Evolutionary conservation across 2,329 filamentous ascomycete genomes (phyloP).

Genomic region (Cladosporium sp.): DNA sequence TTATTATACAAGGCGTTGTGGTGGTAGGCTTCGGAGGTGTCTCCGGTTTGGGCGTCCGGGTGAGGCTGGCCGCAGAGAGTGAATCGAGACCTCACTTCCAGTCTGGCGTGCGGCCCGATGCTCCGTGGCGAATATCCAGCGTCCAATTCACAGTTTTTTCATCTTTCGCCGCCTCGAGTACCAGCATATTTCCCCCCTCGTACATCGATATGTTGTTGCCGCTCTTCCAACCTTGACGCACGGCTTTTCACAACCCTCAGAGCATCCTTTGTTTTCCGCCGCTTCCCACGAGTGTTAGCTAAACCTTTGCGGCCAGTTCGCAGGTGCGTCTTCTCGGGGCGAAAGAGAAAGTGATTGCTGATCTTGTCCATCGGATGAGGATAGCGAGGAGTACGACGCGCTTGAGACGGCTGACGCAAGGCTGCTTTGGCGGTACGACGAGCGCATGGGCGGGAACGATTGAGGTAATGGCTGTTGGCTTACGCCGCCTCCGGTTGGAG

Average conservation of each 20-base stretch:
- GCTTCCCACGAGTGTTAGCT: too few species aligned
- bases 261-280: too few species aligned
- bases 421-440: not conserved
- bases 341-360: not conserved
- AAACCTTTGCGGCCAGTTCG: too few species aligned
- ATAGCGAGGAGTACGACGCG: not conserved
- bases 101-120: too few species aligned
- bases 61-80: not conserved
- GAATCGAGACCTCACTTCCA: not conserved
- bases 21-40: not conserved
- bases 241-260: too few species aligned
- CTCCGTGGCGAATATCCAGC: too few species aligned
- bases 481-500: not conserved
- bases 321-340: not conserved
- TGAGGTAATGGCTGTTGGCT: not conserved
- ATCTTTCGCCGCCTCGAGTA: too few species aligned
- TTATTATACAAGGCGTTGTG: not conserved
- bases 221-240: too few species aligned
- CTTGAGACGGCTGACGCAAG: not conserved
- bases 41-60: not conserved
- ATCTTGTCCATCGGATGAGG: slow-evolving; percentile 1
- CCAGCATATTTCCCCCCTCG: too few species aligned
- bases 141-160: too few species aligned
- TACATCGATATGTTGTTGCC: too few species aligned
- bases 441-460: not conserved